Evolutionary conservation across 1,284 basidiomycete species (phyloP).

Genomic region (Tilletia indica): DNA sequence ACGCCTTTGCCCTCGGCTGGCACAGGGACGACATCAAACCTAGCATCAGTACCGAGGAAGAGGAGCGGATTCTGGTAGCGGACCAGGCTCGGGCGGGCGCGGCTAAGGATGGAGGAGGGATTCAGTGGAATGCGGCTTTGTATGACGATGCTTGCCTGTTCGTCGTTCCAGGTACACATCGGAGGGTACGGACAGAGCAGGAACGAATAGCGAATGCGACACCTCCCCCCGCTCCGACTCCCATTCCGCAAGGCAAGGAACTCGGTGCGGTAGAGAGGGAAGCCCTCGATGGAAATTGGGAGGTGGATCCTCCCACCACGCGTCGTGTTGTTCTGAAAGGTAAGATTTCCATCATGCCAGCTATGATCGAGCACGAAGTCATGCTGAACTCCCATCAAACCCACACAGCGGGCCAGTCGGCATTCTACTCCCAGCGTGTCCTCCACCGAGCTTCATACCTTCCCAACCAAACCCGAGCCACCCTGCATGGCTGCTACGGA

Average conservation of each 20-base stretch:
- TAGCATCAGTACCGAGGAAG: slow-evolving; percentile 67
- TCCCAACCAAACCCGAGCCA: slow-evolving; percentile 63
- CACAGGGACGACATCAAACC: slow-evolving; percentile 76
- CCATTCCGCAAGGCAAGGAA: slow-evolving; percentile 15
- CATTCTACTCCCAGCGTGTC: slow-evolving; percentile 80
- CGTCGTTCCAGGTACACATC: slow-evolving; percentile 72
- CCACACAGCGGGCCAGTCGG: slow-evolving; percentile 67
- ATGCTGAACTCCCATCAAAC: background rate
- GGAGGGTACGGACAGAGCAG: slow-evolving; percentile 63
- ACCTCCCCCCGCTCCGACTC: slow-evolving; percentile 28
- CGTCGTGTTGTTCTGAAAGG: slow-evolving; percentile 65
- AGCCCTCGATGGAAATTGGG: slow-evolving; percentile 57
- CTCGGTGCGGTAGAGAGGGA: background rate
- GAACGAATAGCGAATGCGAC: slow-evolving; percentile 58
- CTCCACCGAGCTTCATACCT: slow-evolving; percentile 72
- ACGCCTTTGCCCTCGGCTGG: slow-evolving; percentile 76
- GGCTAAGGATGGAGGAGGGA: slow-evolving; percentile 67
- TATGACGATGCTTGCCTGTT: slow-evolving; percentile 73
- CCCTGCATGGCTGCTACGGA: slow-evolving; percentile 73
- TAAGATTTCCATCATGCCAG: slow-evolving; percentile 32
- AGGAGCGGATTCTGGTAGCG: slow-evolving; percentile 61
- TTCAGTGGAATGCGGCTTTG: slow-evolving; percentile 82
- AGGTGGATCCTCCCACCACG: slow-evolving; percentile 66
- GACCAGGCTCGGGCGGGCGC: background rate
- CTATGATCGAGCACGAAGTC: too few species aligned